Base-by-base conservation (phyloP, 139 green algal species). In the Chlamydomonas sp. region DNA sequence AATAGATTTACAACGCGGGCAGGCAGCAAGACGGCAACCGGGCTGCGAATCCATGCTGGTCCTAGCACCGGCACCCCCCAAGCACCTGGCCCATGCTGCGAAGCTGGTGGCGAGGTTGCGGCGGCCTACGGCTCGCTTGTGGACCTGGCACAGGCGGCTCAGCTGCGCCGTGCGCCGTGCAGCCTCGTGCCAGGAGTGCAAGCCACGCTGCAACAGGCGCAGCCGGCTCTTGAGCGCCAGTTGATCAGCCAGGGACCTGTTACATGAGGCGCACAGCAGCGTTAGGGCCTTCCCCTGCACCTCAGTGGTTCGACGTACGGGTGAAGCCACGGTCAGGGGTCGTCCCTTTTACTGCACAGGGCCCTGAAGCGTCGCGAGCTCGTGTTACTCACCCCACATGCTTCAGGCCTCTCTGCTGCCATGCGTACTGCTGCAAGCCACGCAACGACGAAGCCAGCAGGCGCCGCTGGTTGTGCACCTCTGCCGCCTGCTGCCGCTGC, bases 241-340 rank as follows among this genome's bases (percentile, higher is more conserved):
- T 63, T 64, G 16, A 88, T 63, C 84, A 88, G 12, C 62, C 74
- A 77, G 84, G 61, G 5, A 15, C 18, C 73, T 14, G 5, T 78
- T 7, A 6, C 20, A 78, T 78, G 20, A 61, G 4, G 73, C 68
- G 12, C 68, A n/a, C 20, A 12, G 9, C 57, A 3, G 72, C 66
- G 10, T 18, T 71, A 71, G 12, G 66, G 10, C 66, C 66, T 18
- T 71, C 66, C 9, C 31, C 31, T 49, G 31, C 31, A 49, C 31
- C 31, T 49, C 31, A 49, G 31, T 49, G 31, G 31, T 49, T 71
- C 9, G 10, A 71, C 9, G 10, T 14, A 71, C 66, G 66, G 66
- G 10, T 18, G 10, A 71, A 71, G 66, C 10, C 66, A 10, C 66
- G 12, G 10, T 71, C 66, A 10, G 10, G 10, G 12, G 66, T 14